Percentiles rank a stretch among this genome's conserved stretches.
Conservation (phyloP, 768 basidiomycete genomes). For the Neoboletus subvelutipes region DNA sequence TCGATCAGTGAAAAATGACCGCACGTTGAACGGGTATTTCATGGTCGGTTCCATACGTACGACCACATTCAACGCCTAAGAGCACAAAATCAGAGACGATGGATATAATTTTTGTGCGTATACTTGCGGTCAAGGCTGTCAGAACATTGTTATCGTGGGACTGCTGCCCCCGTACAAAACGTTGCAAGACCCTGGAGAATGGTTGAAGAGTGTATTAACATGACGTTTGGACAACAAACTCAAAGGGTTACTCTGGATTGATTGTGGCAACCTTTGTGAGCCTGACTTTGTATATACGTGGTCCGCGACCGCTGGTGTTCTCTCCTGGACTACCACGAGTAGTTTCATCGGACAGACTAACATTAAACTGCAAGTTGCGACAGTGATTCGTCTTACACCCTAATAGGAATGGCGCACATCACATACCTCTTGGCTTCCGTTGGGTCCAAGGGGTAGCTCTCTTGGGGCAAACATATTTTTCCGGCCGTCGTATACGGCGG, state of each 20-base stretch:
- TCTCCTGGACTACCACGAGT: slow-evolving; percentile 33
- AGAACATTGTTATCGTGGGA: slow-evolving; percentile 66
- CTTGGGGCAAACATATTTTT: slow-evolving; percentile 72
- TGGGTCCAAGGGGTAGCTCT: slow-evolving; percentile 57
- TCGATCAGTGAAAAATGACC: slow-evolving; percentile 67
- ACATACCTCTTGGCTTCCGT: slow-evolving; percentile 51
- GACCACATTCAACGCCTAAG: slow-evolving; percentile 69
- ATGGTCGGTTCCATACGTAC: slow-evolving; percentile 72
- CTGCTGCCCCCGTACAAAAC: slow-evolving; percentile 64
- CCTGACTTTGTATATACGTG: slow-evolving; percentile 66
- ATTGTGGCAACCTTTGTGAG: slow-evolving; percentile 59
- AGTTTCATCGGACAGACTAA: slow-evolving; percentile 46
- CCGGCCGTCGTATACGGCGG: slow-evolving; percentile 74
- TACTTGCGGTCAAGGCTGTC: slow-evolving; percentile 61
- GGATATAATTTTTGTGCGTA: neutral
- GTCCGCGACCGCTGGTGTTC: slow-evolving; percentile 39
- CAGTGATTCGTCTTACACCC: slow-evolving; percentile 3
- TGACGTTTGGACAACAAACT: slow-evolving; percentile 22
- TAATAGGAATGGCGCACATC: neutral
- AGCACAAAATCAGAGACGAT: neutral
- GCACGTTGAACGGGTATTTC: slow-evolving; percentile 67
- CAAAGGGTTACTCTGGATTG: slow-evolving; percentile 48
- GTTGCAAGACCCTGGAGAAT: slow-evolving; percentile 51
- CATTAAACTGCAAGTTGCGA: slow-evolving; percentile 51
- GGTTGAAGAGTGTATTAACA: slow-evolving; percentile 2